phyloP scores from a whole-genome alignment of 805 yeast genomes.

The Kuraishia ogatae region DNA sequence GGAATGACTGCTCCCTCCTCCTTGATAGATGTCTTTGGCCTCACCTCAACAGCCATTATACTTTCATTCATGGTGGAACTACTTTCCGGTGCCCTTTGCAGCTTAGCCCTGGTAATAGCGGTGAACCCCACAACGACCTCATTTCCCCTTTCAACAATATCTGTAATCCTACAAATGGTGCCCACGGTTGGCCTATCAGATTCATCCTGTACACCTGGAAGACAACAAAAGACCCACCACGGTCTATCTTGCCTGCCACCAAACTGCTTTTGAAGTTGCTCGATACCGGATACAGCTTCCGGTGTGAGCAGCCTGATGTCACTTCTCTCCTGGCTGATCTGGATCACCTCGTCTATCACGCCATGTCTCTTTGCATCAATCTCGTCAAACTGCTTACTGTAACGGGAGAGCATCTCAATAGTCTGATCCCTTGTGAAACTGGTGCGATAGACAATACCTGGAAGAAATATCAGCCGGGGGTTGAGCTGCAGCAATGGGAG shows the following conservation, averaged over 20 bases:
- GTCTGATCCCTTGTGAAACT: slow-evolving; percentile 39
- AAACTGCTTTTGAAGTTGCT: not conserved
- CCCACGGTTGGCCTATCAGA: slow-evolving; percentile 12
- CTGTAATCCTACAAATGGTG: slow-evolving; percentile 39
- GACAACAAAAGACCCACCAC: slow-evolving; percentile 14
- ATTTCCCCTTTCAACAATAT: slow-evolving; percentile 33
- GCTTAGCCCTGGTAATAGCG: slow-evolving; percentile 36
- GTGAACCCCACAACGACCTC: slow-evolving; percentile 37
- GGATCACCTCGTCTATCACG: not conserved
- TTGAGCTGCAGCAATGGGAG: slow-evolving; percentile 15
- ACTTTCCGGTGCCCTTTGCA: slow-evolving; percentile 2
- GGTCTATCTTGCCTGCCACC: not conserved
- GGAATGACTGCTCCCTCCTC: slow-evolving; percentile 3
- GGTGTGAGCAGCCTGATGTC: not conserved
- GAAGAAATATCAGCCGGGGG: slow-evolving; percentile 35
- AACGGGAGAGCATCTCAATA: slow-evolving; percentile 34
- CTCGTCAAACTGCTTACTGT: slow-evolving; percentile 5
- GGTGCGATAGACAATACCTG: slow-evolving; percentile 58
- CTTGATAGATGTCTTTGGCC: slow-evolving; percentile 1
- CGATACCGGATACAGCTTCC: slow-evolving; percentile 1
- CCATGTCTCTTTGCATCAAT: not conserved
- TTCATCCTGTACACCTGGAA: slow-evolving; percentile 13
- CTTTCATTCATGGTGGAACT: slow-evolving; percentile 1
- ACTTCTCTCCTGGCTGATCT: slow-evolving; percentile 8
- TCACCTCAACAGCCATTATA: not conserved